Evolutionary conservation across 192 early-diverging fungal species (phyloP).

Genomic region (Phycomyces nitens): DNA sequence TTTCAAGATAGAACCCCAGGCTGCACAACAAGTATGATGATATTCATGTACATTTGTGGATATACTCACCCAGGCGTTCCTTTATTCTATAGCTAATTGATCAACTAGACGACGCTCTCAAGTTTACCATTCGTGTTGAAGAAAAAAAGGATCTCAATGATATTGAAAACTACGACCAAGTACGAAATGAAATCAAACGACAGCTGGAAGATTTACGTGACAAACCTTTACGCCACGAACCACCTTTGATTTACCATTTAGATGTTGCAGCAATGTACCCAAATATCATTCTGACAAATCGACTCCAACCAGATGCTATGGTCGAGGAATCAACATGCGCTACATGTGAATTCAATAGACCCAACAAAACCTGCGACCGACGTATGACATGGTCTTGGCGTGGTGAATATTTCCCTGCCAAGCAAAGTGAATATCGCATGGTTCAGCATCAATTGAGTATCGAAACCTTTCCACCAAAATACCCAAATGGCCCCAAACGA

Average conservation of each 20-base stretch:
- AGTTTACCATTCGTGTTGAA: slow-evolving; percentile 86
- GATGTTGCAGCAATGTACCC: slow-evolving; percentile 99
- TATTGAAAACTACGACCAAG: slow-evolving; percentile 88
- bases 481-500: slow-evolving; percentile 45
- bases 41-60: background rate
- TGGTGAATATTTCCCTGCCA: slow-evolving; percentile 92
- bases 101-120: slow-evolving; percentile 85
- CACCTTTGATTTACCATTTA: slow-evolving; percentile 93
- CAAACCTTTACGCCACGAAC: slow-evolving; percentile 68
- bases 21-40: slow-evolving; percentile 60
- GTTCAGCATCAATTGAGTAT: slow-evolving; percentile 79
- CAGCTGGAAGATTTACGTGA: slow-evolving; percentile 76
- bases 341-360: slow-evolving; percentile 88
- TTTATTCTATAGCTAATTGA: slow-evolving; percentile 65
- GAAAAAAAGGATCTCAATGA: slow-evolving; percentile 71
- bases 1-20: slow-evolving; percentile 75
- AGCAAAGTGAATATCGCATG: slow-evolving; percentile 88
- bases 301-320: slow-evolving; percentile 96
- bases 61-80: background rate
- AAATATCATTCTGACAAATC: slow-evolving; percentile 98
- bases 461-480: slow-evolving; percentile 74
- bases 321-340: slow-evolving; percentile 86
- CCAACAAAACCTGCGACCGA: slow-evolving; percentile 85
- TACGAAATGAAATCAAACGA: slow-evolving; percentile 60
- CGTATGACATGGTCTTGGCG: slow-evolving; percentile 97